Evolutionary conservation across 2,329 filamentous ascomycete species (phyloP).

Genomic region (Alternaria sp.): DNA sequence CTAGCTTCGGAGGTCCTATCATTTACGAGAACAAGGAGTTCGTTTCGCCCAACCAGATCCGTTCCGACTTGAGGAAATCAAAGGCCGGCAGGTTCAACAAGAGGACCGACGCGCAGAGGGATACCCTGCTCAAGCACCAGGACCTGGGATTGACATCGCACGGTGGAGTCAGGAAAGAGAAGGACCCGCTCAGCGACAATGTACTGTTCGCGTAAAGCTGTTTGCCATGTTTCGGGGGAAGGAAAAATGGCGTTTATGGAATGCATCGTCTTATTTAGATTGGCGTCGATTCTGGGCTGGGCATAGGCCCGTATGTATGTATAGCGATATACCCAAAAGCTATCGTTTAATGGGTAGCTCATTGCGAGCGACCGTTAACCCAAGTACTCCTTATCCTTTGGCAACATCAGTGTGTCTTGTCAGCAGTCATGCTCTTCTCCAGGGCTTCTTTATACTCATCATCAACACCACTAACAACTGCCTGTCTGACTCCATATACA

Average conservation of each 20-base stretch:
- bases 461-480: slow-evolving; percentile 49
- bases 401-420: slow-evolving; percentile 5
- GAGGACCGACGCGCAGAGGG: slow-evolving; percentile 74
- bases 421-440: slow-evolving; percentile 40
- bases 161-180: slow-evolving; percentile 67
- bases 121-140: slow-evolving; percentile 75
- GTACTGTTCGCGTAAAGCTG: slow-evolving; percentile 71
- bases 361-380: slow-evolving; percentile 4
- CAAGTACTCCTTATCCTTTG: background rate
- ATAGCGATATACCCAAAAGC: slow-evolving; percentile 33
- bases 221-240: slow-evolving; percentile 3
- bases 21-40: slow-evolving; percentile 99
- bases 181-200: slow-evolving; percentile 76
- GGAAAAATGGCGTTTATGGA: slow-evolving; percentile 27
- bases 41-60: slow-evolving; percentile 92
- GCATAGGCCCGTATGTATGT: slow-evolving; percentile 13
- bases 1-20: slow-evolving; percentile 91
- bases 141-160: slow-evolving; percentile 75
- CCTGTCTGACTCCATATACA: slow-evolving; percentile 46
- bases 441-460: slow-evolving; percentile 45
- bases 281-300: slow-evolving; percentile 10
- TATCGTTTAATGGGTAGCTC: slow-evolving; percentile 20
- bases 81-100: slow-evolving; percentile 81
- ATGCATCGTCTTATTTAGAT: slow-evolving; percentile 11
- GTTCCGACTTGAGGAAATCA: slow-evolving; percentile 76